Evolutionary conservation across 805 yeast genomes (phyloP).

Genomic region (Candida schatavii): DNA sequence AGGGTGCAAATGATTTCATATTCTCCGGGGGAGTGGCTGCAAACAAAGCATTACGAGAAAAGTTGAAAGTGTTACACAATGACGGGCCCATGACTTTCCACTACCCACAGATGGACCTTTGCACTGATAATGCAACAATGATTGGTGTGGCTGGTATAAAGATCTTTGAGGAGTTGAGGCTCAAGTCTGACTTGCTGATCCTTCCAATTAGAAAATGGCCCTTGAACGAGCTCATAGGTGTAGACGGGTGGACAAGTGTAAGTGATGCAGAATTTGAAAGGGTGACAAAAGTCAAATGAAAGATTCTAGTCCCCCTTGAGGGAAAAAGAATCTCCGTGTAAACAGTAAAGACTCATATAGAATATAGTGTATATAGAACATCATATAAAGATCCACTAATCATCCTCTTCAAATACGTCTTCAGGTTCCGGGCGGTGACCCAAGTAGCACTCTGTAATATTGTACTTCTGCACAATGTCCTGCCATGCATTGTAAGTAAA

Average conservation of each 20-base stretch:
- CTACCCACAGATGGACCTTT: constrained; percentile 68
- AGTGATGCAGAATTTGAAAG: constrained; percentile 16
- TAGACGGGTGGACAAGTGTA: constrained; percentile 49
- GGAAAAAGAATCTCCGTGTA: no score
- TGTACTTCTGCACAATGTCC: constrained; percentile 48
- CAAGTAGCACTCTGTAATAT: constrained; percentile 55
- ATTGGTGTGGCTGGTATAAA: constrained; percentile 98
- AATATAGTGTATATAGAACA: not conserved
- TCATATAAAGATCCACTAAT: no score
- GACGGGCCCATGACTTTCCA: constrained; percentile 32
- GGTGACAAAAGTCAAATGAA: constrained; percentile 3
- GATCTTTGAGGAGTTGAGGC: constrained; percentile 54
- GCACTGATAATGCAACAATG: constrained; percentile 96
- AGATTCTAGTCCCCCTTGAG: no score
- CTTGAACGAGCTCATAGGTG: constrained; percentile 42
- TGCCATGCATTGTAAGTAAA: constrained; percentile 69
- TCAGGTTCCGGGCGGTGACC: constrained; percentile 37
- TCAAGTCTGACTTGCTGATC: constrained; percentile 50
- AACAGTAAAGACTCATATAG: not conserved
- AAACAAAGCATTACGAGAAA: constrained; percentile 53
- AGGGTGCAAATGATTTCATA: constrained; percentile 53
- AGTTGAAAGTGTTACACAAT: constrained; percentile 39
- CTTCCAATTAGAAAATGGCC: constrained; percentile 87
- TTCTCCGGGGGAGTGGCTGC: constrained; percentile 96
- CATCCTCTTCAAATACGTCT: constrained; percentile 22